Evolutionary conservation across 352 stramenopile genomes (phyloP).

Genomic region (Phytophthora sojae): DNA sequence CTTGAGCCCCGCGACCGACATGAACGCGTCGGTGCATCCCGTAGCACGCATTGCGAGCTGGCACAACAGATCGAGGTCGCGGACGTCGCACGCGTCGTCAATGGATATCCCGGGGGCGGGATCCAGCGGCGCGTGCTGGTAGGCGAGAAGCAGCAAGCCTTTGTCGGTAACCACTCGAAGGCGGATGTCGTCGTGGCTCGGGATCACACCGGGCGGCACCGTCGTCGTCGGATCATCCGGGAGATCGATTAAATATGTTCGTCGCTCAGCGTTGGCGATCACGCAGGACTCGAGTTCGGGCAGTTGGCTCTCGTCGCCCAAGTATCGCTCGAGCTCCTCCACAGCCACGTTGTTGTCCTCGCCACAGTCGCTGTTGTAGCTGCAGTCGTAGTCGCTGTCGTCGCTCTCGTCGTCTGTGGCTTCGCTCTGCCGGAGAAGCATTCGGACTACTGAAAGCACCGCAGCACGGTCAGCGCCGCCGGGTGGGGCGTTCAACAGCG

Average conservation of each 20-base stretch:
- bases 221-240: constrained; percentile 26
- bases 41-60: constrained; percentile 38
- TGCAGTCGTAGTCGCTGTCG: neutral
- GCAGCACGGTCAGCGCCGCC: constrained; percentile 22
- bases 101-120: constrained; percentile 11
- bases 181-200: constrained; percentile 36
- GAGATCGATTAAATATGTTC: constrained; percentile 46
- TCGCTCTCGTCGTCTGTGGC: constrained; percentile 2
- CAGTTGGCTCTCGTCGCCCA: constrained; percentile 24
- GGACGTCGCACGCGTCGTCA: constrained; percentile 28
- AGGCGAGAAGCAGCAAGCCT: constrained; percentile 44
- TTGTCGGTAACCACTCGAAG: constrained; percentile 28
- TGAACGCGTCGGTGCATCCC: constrained; percentile 32
- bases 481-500: constrained; percentile 22
- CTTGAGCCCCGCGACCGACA: constrained; percentile 43
- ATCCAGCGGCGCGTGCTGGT: constrained; percentile 31
- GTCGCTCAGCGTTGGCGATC: constrained; percentile 43
- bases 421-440: constrained; percentile 30
- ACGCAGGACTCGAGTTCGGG: constrained; percentile 33
- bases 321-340: constrained; percentile 15
- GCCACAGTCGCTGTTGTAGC: neutral
- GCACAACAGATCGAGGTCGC: constrained; percentile 40
- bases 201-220: constrained; percentile 38
- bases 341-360: constrained; percentile 12
- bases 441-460: constrained; percentile 43